A percentile compares a stretch with the other conserved stretches of the same genome.
phyloP scores from a whole-genome alignment of 352 stramenopile species.

The Phytophthora pisi region DNA sequence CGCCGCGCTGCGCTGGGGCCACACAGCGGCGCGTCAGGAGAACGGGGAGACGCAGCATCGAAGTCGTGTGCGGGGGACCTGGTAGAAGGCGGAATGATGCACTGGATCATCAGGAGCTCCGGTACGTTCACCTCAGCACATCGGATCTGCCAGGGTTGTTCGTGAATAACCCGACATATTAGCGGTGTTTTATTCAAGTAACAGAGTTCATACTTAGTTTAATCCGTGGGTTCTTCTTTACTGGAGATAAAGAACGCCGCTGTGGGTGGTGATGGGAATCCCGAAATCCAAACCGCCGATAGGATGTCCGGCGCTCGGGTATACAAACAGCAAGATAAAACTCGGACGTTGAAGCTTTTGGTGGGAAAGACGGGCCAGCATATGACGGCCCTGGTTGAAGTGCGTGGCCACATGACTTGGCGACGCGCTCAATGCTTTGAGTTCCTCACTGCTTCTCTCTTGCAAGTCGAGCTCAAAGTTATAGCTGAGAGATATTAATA shows the following conservation, averaged over 20 bases:
- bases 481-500: not conserved
- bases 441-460: too few species aligned
- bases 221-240: not conserved
- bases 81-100: slow-evolving; percentile 27
- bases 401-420: not conserved
- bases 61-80: not conserved
- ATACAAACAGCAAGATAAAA: slow-evolving; percentile 31
- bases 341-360: slow-evolving; percentile 15
- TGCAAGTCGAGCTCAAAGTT: too few species aligned
- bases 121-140: not conserved
- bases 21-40: slow-evolving; percentile 32
- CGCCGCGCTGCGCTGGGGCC: slow-evolving; percentile 24
- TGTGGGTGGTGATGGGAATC: slow-evolving; percentile 20
- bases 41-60: slow-evolving; percentile 70
- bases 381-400: not conserved
- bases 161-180: not conserved
- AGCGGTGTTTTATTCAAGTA: not conserved
- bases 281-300: slow-evolving; percentile 33
- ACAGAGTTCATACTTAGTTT: not conserved
- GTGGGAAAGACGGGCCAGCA: slow-evolving; percentile 5
- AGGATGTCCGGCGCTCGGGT: slow-evolving; percentile 9
- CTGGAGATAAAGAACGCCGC: not conserved
- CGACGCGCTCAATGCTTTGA: not conserved
- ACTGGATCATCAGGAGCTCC: slow-evolving; percentile 5
- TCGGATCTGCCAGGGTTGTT: not conserved